Evolutionary conservation across 2,329 filamentous ascomycete genomes (phyloP).

Genomic region (Fulvia fulva): DNA sequence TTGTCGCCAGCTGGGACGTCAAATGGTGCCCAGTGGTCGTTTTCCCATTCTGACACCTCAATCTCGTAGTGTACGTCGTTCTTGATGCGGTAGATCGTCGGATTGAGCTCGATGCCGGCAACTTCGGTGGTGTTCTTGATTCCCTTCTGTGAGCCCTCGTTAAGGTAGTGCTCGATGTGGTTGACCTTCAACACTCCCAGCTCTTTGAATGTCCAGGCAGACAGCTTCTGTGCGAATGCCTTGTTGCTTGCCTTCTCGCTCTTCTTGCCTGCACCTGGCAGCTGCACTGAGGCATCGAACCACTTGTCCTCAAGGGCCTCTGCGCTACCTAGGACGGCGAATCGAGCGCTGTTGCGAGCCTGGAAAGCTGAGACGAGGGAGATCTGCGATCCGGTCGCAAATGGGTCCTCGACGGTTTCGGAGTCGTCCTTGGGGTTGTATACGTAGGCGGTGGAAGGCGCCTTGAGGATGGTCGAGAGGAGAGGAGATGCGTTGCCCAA

Average conservation of each 20-base stretch:
- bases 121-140: conserved; percentile 32
- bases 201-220: conserved; percentile 97
- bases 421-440: conserved; percentile 89
- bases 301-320: conserved; percentile 86
- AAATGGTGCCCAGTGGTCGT: conserved; percentile 73
- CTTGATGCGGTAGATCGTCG: conserved; percentile 89
- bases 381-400: conserved; percentile 79
- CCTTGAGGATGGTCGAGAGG: conserved; percentile 75
- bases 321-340: conserved; percentile 78
- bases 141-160: conserved; percentile 48
- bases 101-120: conserved; percentile 60
- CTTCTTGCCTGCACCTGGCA: conserved; percentile 47
- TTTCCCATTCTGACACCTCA: conserved; percentile 79
- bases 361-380: conserved; percentile 79
- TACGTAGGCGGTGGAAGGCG: conserved; percentile 80
- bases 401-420: conserved; percentile 70
- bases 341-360: conserved; percentile 86
- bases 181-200: conserved; percentile 83
- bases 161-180: conserved; percentile 70
- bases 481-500: conserved; percentile 73
- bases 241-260: conserved; percentile 68
- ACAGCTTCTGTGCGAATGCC: conserved; percentile 77
- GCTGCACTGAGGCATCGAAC: conserved; percentile 75
- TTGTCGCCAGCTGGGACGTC: conserved; percentile 64
- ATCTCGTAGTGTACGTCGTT: conserved; percentile 88